These are phyloP conservation scores for Aspergillus taichungensis DNA, from an alignment of 495 filamentous ascomycete species.

Conservation along the genomic window DNA sequence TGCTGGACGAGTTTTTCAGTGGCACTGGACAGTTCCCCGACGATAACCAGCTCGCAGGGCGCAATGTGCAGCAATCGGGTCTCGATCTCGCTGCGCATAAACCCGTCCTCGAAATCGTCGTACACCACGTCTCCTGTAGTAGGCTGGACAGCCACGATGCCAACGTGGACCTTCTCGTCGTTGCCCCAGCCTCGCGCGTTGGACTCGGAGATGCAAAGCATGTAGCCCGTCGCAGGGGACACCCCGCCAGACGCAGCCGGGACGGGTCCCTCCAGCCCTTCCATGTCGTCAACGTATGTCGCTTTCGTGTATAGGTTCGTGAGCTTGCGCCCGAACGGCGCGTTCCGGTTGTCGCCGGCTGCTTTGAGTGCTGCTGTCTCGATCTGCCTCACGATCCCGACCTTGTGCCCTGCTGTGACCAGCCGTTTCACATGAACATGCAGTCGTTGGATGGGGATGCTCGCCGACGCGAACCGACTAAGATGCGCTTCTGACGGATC, in stretches of 20 bases:
- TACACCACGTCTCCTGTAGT: constrained; percentile 94
- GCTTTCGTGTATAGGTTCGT: constrained; percentile 98
- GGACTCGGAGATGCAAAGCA: constrained; percentile 87
- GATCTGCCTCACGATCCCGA: constrained; percentile 91
- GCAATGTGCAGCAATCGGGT: constrained; percentile 90
- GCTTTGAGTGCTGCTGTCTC: constrained; percentile 98
- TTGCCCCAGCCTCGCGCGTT: constrained; percentile 77
- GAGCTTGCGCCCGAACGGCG: constrained; percentile 84
- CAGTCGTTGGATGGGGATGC: constrained; percentile 85
- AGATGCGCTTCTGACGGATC: constrained; percentile 88
- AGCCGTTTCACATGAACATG: constrained; percentile 94
- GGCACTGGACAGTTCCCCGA: constrained; percentile 84
- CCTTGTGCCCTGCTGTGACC: constrained; percentile 87
- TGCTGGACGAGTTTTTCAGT: constrained; percentile 91
- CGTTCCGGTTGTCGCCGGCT: constrained; percentile 88
- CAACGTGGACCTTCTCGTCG: constrained; percentile 89
- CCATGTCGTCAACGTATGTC: constrained; percentile 92
- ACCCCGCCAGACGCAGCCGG: constrained; percentile 41
- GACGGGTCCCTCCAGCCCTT: constrained; percentile 56
- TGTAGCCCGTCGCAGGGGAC: constrained; percentile 72
- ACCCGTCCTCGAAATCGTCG: constrained; percentile 94
- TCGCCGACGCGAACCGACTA: constrained; percentile 89
- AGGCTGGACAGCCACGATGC: constrained; percentile 90
- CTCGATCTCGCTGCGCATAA: constrained; percentile 96
- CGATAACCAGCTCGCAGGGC: constrained; percentile 92